Conservation (phyloP, 495 filamentous ascomycete species). For the Penicillium odoratum region DNA sequence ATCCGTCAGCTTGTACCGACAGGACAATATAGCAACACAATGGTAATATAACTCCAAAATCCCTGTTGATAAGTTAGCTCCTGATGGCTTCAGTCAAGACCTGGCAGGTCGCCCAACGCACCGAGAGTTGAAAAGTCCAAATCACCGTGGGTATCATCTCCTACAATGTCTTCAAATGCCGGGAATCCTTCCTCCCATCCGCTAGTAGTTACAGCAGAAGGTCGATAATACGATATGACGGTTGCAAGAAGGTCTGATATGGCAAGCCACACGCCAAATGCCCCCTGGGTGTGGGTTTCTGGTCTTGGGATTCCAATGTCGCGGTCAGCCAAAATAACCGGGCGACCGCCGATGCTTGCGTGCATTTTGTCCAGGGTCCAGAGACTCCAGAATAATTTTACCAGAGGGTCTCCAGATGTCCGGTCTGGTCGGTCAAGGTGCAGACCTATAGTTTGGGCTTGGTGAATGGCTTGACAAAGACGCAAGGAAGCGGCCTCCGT, state of each 20-base stretch:
- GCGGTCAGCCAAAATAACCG: slow-evolving; percentile 63
- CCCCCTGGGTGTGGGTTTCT: slow-evolving; percentile 22
- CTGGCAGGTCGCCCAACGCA: slow-evolving; percentile 9
- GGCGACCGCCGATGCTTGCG: slow-evolving; percentile 62
- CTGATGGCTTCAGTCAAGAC: not conserved
- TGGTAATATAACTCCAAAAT: slow-evolving; percentile 71
- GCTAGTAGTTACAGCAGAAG: slow-evolving; percentile 44
- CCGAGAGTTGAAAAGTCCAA: slow-evolving; percentile 33
- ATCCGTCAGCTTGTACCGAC: slow-evolving; percentile 43
- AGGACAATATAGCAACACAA: slow-evolving; percentile 63
- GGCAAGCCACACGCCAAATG: slow-evolving; percentile 54
- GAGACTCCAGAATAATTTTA: slow-evolving; percentile 63
- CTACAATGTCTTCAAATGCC: slow-evolving; percentile 67
- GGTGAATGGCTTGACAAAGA: slow-evolving; percentile 51
- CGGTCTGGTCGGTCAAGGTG: slow-evolving; percentile 52
- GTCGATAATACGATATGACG: slow-evolving; percentile 68
- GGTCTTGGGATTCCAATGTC: slow-evolving; percentile 54
- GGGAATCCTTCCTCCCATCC: slow-evolving; percentile 60
- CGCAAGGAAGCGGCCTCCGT: slow-evolving; percentile 48
- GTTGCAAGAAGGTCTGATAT: slow-evolving; percentile 58
- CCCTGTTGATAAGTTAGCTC: slow-evolving; percentile 32
- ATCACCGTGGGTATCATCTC: slow-evolving; percentile 36
- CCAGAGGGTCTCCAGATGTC: slow-evolving; percentile 36
- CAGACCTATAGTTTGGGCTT: slow-evolving; percentile 65
- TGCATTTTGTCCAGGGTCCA: slow-evolving; percentile 69